Evolutionary conservation across 768 basidiomycete species (phyloP).

Genomic region (Mycena crocata): DNA sequence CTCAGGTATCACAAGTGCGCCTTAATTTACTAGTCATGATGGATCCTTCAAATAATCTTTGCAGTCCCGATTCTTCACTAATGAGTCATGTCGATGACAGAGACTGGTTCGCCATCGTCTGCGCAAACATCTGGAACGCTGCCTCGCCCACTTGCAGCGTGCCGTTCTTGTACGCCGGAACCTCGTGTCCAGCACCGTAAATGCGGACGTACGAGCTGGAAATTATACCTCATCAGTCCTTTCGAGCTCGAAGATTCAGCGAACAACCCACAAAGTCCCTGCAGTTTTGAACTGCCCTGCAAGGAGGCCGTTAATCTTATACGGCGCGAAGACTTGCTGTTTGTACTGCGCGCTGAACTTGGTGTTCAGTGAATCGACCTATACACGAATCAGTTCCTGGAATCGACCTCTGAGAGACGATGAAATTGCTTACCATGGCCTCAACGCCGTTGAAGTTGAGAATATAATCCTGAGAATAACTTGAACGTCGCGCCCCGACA

Average conservation of each 20-base stretch:
- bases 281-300: constrained; percentile 58
- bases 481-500: neutral
- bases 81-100: constrained; percentile 15
- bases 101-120: constrained; percentile 26
- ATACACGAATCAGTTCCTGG: neutral
- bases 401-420: neutral
- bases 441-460: constrained; percentile 56
- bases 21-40: too few relatives aligned
- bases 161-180: constrained; percentile 22
- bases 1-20: too few relatives aligned
- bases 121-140: constrained; percentile 21
- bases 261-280: constrained; percentile 47
- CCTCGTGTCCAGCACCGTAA: constrained; percentile 22
- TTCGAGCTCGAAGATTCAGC: neutral
- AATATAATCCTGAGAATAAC: constrained; percentile 45
- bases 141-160: constrained; percentile 9
- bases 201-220: constrained; percentile 28
- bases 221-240: neutral
- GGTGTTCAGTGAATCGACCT: constrained; percentile 43
- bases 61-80: too few relatives aligned
- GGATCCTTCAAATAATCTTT: too few relatives aligned
- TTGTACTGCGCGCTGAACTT: constrained; percentile 45
- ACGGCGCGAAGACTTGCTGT: constrained; percentile 48
- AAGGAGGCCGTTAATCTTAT: constrained; percentile 49
- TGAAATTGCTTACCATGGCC: constrained; percentile 47